Evolutionary conservation across 2,329 filamentous ascomycete genomes (phyloP), one percentile per base, ranked within the genome.

Genomic region (Fusarium avenaceum): DNA sequence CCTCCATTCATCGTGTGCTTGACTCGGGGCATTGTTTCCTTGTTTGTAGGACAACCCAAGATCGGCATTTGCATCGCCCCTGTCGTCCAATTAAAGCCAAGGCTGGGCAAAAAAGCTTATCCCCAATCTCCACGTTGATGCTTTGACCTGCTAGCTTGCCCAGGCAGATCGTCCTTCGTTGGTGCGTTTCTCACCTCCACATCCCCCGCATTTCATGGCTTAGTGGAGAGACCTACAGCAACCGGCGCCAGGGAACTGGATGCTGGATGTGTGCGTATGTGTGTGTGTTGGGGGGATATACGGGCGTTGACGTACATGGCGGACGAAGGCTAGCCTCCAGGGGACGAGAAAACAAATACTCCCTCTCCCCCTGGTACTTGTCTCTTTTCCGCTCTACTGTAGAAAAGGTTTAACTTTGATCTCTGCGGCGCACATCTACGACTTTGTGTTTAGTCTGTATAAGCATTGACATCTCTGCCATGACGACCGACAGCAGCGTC

Each of bases 401-500:
- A 59, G 49, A 40, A 13, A 8, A 32, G 10, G 28, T 3, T 30
- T 30, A 13, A 6, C 17, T n/a, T 43, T 13, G 8, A 33, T 61
- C 49, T 43, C 24, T 24, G 46, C 35, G 24, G 45, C 51, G 30
- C n/a, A 30, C 10, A 30, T 10, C 1, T 10, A 30, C 28, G 28
- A 30, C 9, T 10, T n/a, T 38, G 17, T 33, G 20, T 26, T 28
- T 39, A 14, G 30, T 44, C 32, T 30, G 38, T 43, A 24, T 48
- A 59, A 46, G 15, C 13, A 33, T 43, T 4, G 10, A 13, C 17
- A 44, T 32, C 11, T 44, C 19, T 52, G 39, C 17, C 20, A 67
- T 70, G 67, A 56, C 63, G 26, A 69, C 65, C 28, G 65, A 69
- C 19, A 69, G 56, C 22, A 69, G 61, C 42, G 35, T 20, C 13